Percentiles rank a stretch among this genome's conserved stretches.
phyloP scores from a whole-genome alignment of 495 filamentous ascomycete species.

The Xylaria nigripes region DNA sequence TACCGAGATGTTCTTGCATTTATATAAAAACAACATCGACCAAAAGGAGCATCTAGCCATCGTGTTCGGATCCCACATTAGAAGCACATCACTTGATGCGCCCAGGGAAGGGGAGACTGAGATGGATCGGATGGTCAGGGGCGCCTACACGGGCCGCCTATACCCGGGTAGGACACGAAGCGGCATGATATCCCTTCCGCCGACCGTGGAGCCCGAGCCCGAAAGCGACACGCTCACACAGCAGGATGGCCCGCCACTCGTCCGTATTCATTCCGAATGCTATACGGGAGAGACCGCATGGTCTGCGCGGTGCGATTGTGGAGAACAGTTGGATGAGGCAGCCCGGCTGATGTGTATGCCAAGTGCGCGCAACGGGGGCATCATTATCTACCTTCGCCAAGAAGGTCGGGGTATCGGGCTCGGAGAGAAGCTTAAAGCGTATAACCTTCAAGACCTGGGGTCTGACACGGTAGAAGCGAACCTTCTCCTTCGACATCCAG shows the following conservation, averaged over 20 bases:
- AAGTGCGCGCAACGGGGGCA: slow-evolving; percentile 59
- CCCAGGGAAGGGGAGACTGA: slow-evolving; percentile 84
- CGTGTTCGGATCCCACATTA: slow-evolving; percentile 81
- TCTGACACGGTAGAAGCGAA: slow-evolving; percentile 96
- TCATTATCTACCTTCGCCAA: slow-evolving; percentile 91
- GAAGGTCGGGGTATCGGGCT: slow-evolving; percentile 94
- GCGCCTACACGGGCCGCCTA: slow-evolving; percentile 81
- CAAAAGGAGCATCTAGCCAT: slow-evolving; percentile 98
- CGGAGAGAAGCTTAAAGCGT: slow-evolving; percentile 92
- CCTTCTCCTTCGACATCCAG: slow-evolving; percentile 80
- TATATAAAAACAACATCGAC: slow-evolving; percentile 88
- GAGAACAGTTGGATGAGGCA: slow-evolving; percentile 95
- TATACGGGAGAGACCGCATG: slow-evolving; percentile 98
- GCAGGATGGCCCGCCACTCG: slow-evolving; percentile 49
- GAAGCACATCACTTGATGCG: slow-evolving; percentile 70
- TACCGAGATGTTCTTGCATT: slow-evolving; percentile 92
- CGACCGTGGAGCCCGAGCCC: slow-evolving; percentile 17
- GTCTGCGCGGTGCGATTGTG: slow-evolving; percentile 96
- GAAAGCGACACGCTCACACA: neutral
- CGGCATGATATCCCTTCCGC: slow-evolving; percentile 30
- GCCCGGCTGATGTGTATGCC: slow-evolving; percentile 87
- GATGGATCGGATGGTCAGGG: slow-evolving; percentile 89
- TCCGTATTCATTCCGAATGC: slow-evolving; percentile 95
- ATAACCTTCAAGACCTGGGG: slow-evolving; percentile 93
- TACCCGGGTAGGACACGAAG: slow-evolving; percentile 77